Evolutionary conservation across 2,329 filamentous ascomycete genomes (phyloP).

Genomic region (Sclerotinia subarctica): DNA sequence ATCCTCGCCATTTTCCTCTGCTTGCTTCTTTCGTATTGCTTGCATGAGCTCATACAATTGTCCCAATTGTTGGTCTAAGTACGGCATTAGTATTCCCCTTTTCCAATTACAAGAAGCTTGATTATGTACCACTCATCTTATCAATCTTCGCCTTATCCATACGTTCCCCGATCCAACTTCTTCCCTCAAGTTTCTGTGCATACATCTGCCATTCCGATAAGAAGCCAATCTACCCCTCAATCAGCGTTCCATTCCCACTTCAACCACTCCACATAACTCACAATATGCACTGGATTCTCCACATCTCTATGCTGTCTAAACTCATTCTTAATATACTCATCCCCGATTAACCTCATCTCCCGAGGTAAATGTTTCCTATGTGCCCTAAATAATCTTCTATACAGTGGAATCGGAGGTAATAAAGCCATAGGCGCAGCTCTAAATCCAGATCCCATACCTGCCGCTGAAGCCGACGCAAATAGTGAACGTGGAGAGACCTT

Average conservation of each 20-base stretch:
- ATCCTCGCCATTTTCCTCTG: constrained; percentile 15
- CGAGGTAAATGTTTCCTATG: constrained; percentile 74
- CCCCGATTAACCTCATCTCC: constrained; percentile 78
- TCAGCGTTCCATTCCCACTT: not conserved
- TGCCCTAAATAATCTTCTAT: constrained; percentile 79
- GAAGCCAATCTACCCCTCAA: constrained; percentile 72
- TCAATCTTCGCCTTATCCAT: constrained; percentile 80
- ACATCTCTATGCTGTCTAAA: constrained; percentile 79
- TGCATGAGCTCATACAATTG: constrained; percentile 95
- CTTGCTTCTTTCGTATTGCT: constrained; percentile 56
- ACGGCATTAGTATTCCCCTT: constrained; percentile 15
- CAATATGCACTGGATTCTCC: constrained; percentile 90
- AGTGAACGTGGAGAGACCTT: constrained; percentile 29
- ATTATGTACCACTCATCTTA: constrained; percentile 82
- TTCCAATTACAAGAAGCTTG: not conserved
- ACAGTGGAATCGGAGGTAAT: constrained; percentile 64
- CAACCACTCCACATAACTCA: constrained; percentile 45
- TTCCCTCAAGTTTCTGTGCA: constrained; percentile 85
- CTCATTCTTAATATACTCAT: constrained; percentile 90
- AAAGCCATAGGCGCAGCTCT: constrained; percentile 35
- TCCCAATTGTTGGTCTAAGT: constrained; percentile 80
- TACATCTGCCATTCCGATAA: constrained; percentile 96
- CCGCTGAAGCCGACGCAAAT: constrained; percentile 31
- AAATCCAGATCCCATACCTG: constrained; percentile 29
- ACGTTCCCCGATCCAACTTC: constrained; percentile 78